Evolutionary conservation across 192 early-diverging fungal species (phyloP).

Genomic region (Dissophora ornata): DNA sequence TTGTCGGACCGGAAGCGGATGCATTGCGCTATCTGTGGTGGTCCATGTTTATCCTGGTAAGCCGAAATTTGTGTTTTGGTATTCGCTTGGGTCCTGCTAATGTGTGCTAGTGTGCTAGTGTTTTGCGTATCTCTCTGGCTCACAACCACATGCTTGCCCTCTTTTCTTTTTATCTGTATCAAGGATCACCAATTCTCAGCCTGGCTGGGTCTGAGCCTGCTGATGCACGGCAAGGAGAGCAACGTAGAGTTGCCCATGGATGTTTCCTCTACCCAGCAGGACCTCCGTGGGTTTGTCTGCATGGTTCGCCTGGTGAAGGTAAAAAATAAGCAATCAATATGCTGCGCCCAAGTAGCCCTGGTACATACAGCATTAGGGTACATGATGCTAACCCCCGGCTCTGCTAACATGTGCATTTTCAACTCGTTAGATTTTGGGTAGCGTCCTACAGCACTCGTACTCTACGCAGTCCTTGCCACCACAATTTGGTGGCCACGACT

Average conservation of each 20-base stretch:
- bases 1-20: constrained; percentile 26
- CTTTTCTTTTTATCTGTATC: not conserved
- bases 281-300: constrained; percentile 36
- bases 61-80: not conserved
- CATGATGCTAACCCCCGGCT: too few relatives aligned
- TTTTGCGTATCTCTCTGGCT: too few relatives aligned
- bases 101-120: too few relatives aligned
- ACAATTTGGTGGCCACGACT: constrained; percentile 51
- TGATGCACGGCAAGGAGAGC: constrained; percentile 51
- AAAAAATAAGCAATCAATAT: not conserved
- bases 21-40: constrained; percentile 44
- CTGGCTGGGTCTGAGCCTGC: constrained; percentile 39
- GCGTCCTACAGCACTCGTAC: constrained; percentile 51
- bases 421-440: constrained; percentile 34
- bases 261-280: constrained; percentile 4
- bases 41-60: constrained; percentile 53
- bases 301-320: constrained; percentile 52
- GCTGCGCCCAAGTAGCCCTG: too few relatives aligned
- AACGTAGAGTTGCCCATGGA: constrained; percentile 35
- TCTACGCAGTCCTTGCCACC: constrained; percentile 44
- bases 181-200: constrained; percentile 54
- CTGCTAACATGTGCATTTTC: too few relatives aligned
- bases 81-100: too few relatives aligned
- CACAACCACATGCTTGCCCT: too few relatives aligned
- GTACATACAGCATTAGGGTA: too few relatives aligned